Conservation (phyloP, 1,284 basidiomycete species). For the Ustilago bromivora region DNA sequence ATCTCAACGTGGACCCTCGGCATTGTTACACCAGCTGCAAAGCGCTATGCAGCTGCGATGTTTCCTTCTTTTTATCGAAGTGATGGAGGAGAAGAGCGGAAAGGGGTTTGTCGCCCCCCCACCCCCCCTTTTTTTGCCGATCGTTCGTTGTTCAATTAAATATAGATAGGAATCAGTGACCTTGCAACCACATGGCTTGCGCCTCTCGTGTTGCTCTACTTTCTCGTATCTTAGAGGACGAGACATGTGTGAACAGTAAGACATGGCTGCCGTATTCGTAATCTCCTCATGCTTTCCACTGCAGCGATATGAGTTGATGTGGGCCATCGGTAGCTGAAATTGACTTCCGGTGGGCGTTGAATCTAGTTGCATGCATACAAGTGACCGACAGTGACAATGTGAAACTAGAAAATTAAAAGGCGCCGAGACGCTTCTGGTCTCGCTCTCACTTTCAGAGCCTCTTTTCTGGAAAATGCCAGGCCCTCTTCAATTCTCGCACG, state of each 20-base stretch:
- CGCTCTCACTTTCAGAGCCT: background rate
- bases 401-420: background rate
- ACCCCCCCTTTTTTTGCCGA: background rate
- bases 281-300: no score
- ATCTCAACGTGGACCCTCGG: background rate
- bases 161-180: background rate
- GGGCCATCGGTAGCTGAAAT: background rate
- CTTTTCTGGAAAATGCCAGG: background rate
- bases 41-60: background rate
- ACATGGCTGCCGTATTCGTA: background rate
- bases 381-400: background rate
- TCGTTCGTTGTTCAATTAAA: background rate
- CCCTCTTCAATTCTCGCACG: background rate
- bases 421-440: slow-evolving; percentile 8
- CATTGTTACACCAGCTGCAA: background rate
- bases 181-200: slow-evolving; percentile 1
- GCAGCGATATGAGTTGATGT: background rate
- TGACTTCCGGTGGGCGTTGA: background rate
- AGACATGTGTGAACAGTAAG: background rate
- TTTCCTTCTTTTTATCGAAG: background rate
- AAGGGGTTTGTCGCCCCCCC: background rate
- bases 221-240: background rate
- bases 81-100: background rate
- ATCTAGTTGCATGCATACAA: background rate
- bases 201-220: background rate